phyloP scores from a whole-genome alignment of 805 yeast species.

The Teunomyces lycoperdinae region DNA sequence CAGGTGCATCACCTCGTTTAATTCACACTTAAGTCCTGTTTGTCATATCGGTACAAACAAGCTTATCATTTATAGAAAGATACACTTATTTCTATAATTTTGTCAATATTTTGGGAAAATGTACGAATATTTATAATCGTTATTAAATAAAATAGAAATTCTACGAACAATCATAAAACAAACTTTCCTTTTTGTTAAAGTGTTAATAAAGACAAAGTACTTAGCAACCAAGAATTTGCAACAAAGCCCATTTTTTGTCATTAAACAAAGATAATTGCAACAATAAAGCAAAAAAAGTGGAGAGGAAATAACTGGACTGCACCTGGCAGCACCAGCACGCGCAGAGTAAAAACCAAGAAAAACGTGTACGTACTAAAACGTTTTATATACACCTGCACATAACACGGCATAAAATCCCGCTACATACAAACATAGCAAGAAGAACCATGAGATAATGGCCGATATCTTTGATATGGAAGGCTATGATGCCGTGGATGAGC shows the following conservation, averaged over 20 bases:
- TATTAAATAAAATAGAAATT: no score
- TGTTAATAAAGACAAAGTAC: background rate
- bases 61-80: background rate
- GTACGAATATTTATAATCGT: no score
- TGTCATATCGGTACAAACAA: no score
- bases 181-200: background rate
- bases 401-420: background rate
- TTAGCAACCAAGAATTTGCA: background rate
- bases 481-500: slow-evolving; percentile 16
- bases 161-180: no score
- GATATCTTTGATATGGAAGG: slow-evolving; percentile 38
- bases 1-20: background rate
- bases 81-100: background rate
- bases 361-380: background rate
- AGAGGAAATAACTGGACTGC: background rate
- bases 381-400: background rate
- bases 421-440: background rate
- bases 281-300: background rate
- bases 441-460: slow-evolving; percentile 20
- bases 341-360: background rate
- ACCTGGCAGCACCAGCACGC: background rate
- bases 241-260: no score
- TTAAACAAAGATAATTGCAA: no score
- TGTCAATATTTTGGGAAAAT: background rate
- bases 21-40: background rate